Conservation (phyloP, 108 stramenopile genomes). For the Schizochytrium sp. region DNA sequence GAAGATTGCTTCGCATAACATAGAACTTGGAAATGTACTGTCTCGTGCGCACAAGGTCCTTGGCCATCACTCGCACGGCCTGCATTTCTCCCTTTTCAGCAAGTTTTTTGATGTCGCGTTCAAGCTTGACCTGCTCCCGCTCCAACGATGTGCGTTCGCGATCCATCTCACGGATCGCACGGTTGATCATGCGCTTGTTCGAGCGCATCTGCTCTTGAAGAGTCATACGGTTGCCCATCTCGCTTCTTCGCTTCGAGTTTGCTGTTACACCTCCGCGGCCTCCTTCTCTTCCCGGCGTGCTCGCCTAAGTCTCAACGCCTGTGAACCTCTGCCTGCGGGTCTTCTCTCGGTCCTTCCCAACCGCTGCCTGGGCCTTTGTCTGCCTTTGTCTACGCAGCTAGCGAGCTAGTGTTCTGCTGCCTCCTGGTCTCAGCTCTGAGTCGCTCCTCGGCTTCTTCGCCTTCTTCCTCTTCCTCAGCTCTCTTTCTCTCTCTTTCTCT, state of each 20-base stretch:
- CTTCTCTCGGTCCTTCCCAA: not conserved
- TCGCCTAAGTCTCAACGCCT: not conserved
- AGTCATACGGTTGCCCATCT: constrained; percentile 61
- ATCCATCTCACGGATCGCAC: constrained; percentile 68
- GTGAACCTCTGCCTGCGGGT: not conserved
- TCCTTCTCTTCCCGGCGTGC: not conserved
- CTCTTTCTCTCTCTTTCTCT: not conserved
- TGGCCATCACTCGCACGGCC: constrained; percentile 66
- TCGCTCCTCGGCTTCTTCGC: constrained; percentile 12
- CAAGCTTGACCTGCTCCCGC: constrained; percentile 63
- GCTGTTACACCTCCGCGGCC: not conserved
- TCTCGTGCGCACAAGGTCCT: constrained; percentile 68
- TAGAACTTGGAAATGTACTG: constrained; percentile 60
- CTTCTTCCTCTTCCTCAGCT: not conserved
- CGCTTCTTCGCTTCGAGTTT: not conserved
- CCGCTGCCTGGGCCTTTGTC: not conserved
- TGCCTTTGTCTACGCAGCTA: not conserved
- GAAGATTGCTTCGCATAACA: constrained; percentile 51
- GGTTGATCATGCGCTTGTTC: constrained; percentile 66
- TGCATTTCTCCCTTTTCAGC: constrained; percentile 40
- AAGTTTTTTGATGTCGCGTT: constrained; percentile 64
- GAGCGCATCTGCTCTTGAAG: constrained; percentile 65
- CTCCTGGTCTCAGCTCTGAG: not conserved
- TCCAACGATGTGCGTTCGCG: constrained; percentile 64
- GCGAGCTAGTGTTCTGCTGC: not conserved